Evolutionary conservation across 768 basidiomycete species (phyloP), one percentile per base, ranked within the genome.

Genomic region (Auriscalpium vulgare): DNA sequence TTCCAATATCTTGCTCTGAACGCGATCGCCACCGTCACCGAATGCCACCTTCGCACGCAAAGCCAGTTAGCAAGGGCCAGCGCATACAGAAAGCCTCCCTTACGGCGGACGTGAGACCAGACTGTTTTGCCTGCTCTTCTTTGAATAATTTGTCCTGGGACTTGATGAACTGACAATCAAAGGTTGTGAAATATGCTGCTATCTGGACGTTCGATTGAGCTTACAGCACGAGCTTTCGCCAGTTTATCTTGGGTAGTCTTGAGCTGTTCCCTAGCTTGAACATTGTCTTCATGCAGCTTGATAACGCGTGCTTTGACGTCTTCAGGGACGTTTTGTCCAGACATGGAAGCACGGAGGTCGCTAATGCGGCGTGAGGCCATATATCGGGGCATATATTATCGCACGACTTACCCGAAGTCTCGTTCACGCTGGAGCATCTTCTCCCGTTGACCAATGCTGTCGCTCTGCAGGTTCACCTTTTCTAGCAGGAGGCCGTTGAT

Each of bases 381-480:
- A 40, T 50, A 40, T 49, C 10, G 11, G 34, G 13, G 45, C 17
- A 45, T 29, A 55, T 7, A 34, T n/a, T 52, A 53, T 52, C 16
- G 47, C 37, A 37, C 58, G 66, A 60, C 76, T 44, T 65, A 91
- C 88, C 90, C 86, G 66, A 92, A 85, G 59, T 88, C 88, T 47
- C 87, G 82, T 67, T 95, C 93, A 48, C 91, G 80, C 65, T 88
- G 86, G 38, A 97, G 74, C 81, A 92, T 83, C 66, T 75, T 82
- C 66, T 97, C 95, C 51, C 94, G 76, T 62, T 94, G 88, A 13
- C 84, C 84, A 59, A 97, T 92, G n/a, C 89, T 87, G 49, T 93
- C 90, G 63, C 84, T 86, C 68, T 97, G 95, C 40, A 95, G 72
- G 58, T 78, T 88, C 54, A 97, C 87, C 72, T 97, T 97, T 68